These are phyloP conservation scores for Aspergillus oerlinghausenensis DNA, from an alignment of 2,329 filamentous ascomycete species.

Conservation along the genomic window DNA sequence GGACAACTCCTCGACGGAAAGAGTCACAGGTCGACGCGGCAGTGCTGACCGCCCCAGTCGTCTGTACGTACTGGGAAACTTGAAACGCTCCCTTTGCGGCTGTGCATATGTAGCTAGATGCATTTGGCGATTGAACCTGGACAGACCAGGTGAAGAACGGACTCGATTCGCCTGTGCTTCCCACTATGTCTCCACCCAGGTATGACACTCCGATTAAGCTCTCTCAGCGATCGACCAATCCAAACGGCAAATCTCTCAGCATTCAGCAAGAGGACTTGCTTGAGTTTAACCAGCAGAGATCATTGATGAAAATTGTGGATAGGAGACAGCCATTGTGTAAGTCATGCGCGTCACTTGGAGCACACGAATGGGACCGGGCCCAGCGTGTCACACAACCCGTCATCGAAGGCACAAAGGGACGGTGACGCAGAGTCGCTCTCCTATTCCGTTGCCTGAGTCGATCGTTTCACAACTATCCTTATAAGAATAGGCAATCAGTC, in stretches of 20 bases:
- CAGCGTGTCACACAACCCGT: not conserved
- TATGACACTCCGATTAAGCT: conserved; percentile 3
- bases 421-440: not conserved
- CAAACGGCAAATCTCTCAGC: not conserved
- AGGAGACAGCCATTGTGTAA: not conserved
- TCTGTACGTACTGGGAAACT: not conserved
- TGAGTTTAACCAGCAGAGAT: not conserved
- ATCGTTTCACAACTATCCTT: not conserved
- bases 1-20: not conserved
- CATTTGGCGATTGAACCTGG: not conserved
- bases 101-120: conserved; percentile 6
- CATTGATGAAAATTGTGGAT: not conserved
- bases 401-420: not conserved
- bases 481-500: not conserved
- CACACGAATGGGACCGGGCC: not conserved
- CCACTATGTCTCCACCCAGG: not conserved
- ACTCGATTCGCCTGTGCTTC: conserved; percentile 1
- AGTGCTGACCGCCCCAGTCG: not conserved
- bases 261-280: not conserved
- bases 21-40: not conserved
- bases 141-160: not conserved
- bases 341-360: not conserved
- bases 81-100: conserved; percentile 3
- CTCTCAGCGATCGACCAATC: conserved; percentile 5
- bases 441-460: not conserved